Evolutionary conservation across 208 protist genomes (phyloP).

Genomic region (Leishmania lainsoni): DNA sequence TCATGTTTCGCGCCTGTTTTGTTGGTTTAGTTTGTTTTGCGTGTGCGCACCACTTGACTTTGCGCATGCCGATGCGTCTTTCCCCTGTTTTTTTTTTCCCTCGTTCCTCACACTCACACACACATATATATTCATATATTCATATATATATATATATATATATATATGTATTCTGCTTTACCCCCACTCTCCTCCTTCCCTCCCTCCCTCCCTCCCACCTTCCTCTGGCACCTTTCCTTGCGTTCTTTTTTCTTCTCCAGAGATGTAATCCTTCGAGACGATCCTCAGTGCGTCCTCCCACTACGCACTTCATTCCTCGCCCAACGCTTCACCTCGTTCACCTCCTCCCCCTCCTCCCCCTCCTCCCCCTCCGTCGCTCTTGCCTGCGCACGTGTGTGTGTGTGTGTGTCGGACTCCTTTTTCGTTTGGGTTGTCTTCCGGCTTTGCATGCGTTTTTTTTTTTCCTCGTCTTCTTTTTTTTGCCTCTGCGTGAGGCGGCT

Average conservation of each 20-base stretch:
- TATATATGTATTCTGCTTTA: neutral
- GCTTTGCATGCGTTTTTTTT: neutral
- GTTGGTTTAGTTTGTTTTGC: neutral
- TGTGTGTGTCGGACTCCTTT: neutral
- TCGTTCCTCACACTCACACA: neutral
- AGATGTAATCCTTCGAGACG: neutral
- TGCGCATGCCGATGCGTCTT: neutral
- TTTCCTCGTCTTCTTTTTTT: neutral
- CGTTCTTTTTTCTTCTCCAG: neutral
- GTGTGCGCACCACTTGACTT: too few relatives aligned
- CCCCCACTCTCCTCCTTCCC: slow-evolving; percentile 2
- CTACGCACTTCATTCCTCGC: neutral
- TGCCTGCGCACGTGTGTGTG: neutral
- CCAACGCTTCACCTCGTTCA: neutral
- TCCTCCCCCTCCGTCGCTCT: neutral
- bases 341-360: too few relatives aligned
- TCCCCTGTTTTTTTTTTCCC: neutral
- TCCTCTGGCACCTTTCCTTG: neutral
- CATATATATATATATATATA: too few relatives aligned
- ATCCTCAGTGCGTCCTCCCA: neutral
- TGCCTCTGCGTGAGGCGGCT: neutral
- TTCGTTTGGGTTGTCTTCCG: neutral
- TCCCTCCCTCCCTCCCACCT: slow-evolving; percentile 5
- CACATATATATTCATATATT: too few relatives aligned
- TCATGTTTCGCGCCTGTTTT: neutral